Conservation (phyloP, 73 alveolate genomes). For the Paramecium bursaria region DNA sequence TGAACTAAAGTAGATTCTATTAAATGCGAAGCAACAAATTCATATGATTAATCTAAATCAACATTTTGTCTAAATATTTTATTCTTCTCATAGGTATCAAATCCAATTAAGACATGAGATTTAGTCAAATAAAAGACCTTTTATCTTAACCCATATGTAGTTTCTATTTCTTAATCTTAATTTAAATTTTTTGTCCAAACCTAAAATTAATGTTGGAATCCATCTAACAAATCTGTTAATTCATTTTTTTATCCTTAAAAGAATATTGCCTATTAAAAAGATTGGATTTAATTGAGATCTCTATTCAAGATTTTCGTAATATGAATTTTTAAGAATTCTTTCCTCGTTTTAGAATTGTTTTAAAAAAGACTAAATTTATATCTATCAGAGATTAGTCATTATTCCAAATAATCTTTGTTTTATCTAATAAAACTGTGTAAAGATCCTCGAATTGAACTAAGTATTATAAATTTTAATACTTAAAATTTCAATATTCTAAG, state of each 20-base stretch:
- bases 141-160: conserved; percentile 46
- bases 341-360: conserved; percentile 31
- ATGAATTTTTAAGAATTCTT: conserved; percentile 34
- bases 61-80: background rate
- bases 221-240: conserved; percentile 6
- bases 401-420: conserved; percentile 10
- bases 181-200: background rate
- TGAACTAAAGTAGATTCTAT: conserved; percentile 16
- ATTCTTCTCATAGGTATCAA: conserved; percentile 28
- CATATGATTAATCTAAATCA: conserved; percentile 12
- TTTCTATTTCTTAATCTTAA: conserved; percentile 28
- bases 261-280: background rate
- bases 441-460: conserved; percentile 25
- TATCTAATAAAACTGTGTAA: conserved; percentile 12
- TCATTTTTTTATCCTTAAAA: conserved; percentile 40
- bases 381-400: conserved; percentile 28
- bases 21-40: conserved; percentile 38
- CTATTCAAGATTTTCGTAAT: conserved; percentile 30
- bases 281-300: conserved; percentile 3
- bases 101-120: conserved; percentile 12
- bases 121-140: conserved; percentile 28
- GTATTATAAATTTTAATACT: too few relatives aligned
- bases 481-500: background rate
- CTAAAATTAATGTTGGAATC: background rate
- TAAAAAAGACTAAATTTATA: conserved; percentile 3